These are phyloP conservation scores for Sugiyamaella pinicola DNA, from an alignment of 1,139 yeast species.

Conservation along the genomic window DNA sequence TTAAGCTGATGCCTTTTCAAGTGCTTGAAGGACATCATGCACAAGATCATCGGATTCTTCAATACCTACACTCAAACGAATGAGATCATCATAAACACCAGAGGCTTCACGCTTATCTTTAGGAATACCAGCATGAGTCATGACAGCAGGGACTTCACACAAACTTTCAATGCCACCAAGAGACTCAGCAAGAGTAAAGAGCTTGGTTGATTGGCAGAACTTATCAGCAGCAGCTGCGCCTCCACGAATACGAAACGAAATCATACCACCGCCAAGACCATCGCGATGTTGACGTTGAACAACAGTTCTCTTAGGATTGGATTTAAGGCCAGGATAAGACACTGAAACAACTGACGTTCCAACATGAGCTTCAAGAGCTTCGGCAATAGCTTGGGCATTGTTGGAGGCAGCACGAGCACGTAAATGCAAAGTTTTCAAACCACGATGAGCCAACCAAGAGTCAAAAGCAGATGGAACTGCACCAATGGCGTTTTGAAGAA, in stretches of 20 bases:
- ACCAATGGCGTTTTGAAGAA: constrained; percentile 86
- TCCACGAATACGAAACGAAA: constrained; percentile 82
- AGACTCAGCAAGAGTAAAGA: constrained; percentile 86
- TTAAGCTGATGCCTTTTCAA: too few relatives aligned
- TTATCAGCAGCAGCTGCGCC: constrained; percentile 76
- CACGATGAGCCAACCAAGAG: constrained; percentile 92
- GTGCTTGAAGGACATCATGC: constrained; percentile 72
- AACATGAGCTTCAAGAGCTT: constrained; percentile 51
- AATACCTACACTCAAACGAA: constrained; percentile 84
- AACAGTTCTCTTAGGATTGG: constrained; percentile 64
- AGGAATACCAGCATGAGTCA: constrained; percentile 95
- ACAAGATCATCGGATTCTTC: constrained; percentile 81
- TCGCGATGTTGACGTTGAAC: constrained; percentile 79
- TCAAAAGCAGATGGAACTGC: constrained; percentile 90
- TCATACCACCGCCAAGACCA: constrained; percentile 90
- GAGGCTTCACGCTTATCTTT: constrained; percentile 74
- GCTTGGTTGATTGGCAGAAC: constrained; percentile 72
- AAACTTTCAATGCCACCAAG: constrained; percentile 89
- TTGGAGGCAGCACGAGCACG: constrained; percentile 71
- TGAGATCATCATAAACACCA: constrained; percentile 80
- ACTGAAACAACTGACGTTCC: constrained; percentile 61
- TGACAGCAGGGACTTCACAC: constrained; percentile 85
- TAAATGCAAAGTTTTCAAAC: constrained; percentile 82
- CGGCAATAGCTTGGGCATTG: constrained; percentile 72
- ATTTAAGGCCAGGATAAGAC: constrained; percentile 78